Evolutionary conservation across 192 early-diverging fungal genomes (phyloP).

Genomic region (Linnemannia exigua): DNA sequence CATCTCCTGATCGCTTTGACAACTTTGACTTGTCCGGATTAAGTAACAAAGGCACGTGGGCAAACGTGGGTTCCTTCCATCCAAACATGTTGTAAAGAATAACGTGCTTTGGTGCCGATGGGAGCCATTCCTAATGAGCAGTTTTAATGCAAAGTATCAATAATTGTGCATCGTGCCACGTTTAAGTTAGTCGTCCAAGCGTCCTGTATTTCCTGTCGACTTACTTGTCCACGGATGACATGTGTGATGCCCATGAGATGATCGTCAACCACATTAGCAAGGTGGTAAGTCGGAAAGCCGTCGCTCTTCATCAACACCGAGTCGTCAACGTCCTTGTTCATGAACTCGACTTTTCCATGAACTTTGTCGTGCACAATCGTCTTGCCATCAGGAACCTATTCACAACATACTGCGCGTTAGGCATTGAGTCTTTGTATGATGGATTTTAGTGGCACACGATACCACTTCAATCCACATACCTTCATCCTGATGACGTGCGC

Average conservation of each 20-base stretch:
- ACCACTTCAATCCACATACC: constrained; percentile 29
- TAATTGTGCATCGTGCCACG: no score
- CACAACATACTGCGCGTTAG: background rate
- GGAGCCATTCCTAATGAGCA: constrained; percentile 83
- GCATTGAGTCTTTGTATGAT: background rate
- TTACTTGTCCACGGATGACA: constrained; percentile 89
- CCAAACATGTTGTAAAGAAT: constrained; percentile 86
- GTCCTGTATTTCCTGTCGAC: background rate
- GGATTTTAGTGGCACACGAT: background rate
- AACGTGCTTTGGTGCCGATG: constrained; percentile 94
- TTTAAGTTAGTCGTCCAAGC: background rate
- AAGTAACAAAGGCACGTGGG: constrained; percentile 90
- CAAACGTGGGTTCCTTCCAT: constrained; percentile 85
- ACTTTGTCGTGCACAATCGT: constrained; percentile 79
- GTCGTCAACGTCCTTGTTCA: constrained; percentile 87
- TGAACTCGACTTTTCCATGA: constrained; percentile 80
- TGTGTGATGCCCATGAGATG: constrained; percentile 92
- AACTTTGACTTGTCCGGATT: constrained; percentile 88
- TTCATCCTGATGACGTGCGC: constrained; percentile 83
- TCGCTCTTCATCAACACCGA: constrained; percentile 92
- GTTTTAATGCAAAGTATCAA: background rate
- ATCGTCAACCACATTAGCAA: constrained; percentile 97
- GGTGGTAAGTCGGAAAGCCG: constrained; percentile 94
- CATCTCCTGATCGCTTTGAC: constrained; percentile 90
- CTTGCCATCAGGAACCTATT: constrained; percentile 66